phyloP scores from a whole-genome alignment of 2,329 filamentous ascomycete genomes.

The Diaporthe ilicicola region DNA sequence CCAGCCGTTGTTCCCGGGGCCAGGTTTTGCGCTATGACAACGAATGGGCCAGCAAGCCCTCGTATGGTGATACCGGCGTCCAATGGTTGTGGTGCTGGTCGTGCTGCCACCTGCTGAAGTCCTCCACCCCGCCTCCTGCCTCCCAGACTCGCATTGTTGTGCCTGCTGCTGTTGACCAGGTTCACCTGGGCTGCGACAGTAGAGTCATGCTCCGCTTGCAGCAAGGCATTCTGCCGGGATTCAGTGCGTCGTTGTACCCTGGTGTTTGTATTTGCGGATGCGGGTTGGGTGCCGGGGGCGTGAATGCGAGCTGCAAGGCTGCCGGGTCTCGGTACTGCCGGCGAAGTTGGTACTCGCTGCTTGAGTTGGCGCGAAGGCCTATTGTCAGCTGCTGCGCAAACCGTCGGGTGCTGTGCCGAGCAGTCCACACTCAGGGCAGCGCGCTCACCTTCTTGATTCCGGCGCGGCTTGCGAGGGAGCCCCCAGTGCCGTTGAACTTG shows the following conservation, averaged over 20 bases:
- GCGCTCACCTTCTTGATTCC: constrained; percentile 73
- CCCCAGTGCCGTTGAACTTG: constrained; percentile 52
- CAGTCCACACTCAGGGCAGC: constrained; percentile 9
- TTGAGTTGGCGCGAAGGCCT: background rate
- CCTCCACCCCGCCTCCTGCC: constrained; percentile 35
- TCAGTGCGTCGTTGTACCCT: constrained; percentile 45
- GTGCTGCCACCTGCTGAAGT: constrained; percentile 40
- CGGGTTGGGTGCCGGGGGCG: constrained; percentile 45
- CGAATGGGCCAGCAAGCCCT: constrained; percentile 76
- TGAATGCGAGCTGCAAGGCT: constrained; percentile 59
- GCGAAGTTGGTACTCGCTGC: constrained; percentile 39
- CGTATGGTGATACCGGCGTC: constrained; percentile 71
- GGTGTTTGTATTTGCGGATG: constrained; percentile 38
- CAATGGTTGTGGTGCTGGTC: constrained; percentile 43
- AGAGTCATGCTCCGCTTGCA: constrained; percentile 49
- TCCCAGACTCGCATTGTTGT: constrained; percentile 35
- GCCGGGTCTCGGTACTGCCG: constrained; percentile 40
- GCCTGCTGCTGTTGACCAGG: constrained; percentile 36
- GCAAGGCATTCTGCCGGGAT: constrained; percentile 45
- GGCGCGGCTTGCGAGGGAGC: constrained; percentile 75
- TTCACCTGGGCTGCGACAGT: constrained; percentile 44
- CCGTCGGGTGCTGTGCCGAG: constrained; percentile 46
- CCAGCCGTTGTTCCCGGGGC: constrained; percentile 82
- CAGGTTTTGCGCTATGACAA: constrained; percentile 82
- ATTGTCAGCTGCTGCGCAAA: constrained; percentile 14